phyloP scores from a whole-genome alignment of 257 asterid genomes.

The Avicennia marina region DNA sequence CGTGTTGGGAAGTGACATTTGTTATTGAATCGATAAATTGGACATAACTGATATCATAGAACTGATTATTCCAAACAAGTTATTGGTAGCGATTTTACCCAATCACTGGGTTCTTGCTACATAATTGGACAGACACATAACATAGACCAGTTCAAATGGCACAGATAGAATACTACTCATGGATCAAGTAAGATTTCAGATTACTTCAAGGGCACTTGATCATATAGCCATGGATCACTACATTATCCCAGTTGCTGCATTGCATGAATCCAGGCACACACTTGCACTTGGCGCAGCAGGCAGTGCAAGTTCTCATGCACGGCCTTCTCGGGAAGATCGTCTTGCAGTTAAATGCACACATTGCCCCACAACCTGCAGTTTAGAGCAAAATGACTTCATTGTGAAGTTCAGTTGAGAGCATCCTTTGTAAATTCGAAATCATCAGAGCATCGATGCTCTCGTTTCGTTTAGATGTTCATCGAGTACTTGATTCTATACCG shows the following conservation, averaged over 20 bases:
- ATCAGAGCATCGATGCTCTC: background rate
- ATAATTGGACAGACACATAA: background rate
- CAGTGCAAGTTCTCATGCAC: conserved; percentile 34
- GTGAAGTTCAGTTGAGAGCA: too few species aligned
- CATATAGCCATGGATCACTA: conserved; percentile 15
- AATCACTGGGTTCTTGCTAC: background rate
- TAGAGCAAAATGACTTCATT: too few species aligned
- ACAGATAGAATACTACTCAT: too few species aligned
- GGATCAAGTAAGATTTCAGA: too few species aligned
- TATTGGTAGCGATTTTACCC: background rate
- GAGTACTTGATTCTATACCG: conserved; percentile 6
- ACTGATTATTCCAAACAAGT: background rate
- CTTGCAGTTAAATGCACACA: conserved; percentile 26
- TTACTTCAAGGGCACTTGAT: conserved; percentile 28
- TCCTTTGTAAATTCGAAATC: background rate
- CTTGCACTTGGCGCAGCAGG: conserved; percentile 28
- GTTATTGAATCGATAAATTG: background rate
- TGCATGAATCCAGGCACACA: conserved; percentile 28
- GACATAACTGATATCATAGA: background rate
- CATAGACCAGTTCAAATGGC: background rate
- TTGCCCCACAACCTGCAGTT: conserved; percentile 29
- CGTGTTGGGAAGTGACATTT: background rate
- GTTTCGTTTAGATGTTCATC: background rate
- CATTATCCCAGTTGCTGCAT: conserved; percentile 23
- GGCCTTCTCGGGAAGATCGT: conserved; percentile 21